Conservation (phyloP, 371 early-diverging fungal species). For the Apophysomyces ossiformis region DNA sequence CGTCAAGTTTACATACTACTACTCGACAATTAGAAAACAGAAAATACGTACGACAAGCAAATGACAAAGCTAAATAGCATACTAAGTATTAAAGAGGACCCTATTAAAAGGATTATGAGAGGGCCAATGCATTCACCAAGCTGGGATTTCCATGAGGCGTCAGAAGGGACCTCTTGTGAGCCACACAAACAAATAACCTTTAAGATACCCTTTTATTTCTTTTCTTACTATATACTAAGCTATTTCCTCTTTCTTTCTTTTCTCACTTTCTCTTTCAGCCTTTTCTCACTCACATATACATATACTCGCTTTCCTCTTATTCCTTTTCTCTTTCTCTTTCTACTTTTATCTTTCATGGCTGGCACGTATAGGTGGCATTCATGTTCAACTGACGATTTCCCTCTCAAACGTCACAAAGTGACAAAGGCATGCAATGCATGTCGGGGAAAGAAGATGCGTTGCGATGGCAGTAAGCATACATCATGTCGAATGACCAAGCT, state of each 20-base stretch:
- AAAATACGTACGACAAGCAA: no score
- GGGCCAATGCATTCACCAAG: background rate
- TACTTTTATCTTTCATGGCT: slow-evolving; percentile 9
- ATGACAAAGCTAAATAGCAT: no score
- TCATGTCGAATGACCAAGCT: background rate
- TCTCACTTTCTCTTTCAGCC: background rate
- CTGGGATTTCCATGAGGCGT: slow-evolving; percentile 6
- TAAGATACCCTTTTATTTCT: background rate
- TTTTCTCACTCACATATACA: background rate
- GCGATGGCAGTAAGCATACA: slow-evolving; percentile 32
- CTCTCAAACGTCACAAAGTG: slow-evolving; percentile 35
- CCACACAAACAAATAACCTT: slow-evolving; percentile 10
- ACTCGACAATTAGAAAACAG: no score
- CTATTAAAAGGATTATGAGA: background rate
- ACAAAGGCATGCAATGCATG: slow-evolving; percentile 30
- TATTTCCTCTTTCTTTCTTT: background rate
- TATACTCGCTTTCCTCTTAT: slow-evolving; percentile 7
- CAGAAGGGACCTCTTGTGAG: slow-evolving; percentile 11
- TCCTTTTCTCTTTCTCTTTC: slow-evolving; percentile 7
- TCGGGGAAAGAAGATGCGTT: slow-evolving; percentile 35
- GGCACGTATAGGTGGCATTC: slow-evolving; percentile 30
- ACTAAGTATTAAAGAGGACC: no score
- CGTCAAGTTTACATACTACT: background rate
- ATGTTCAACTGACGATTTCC: slow-evolving; percentile 34
- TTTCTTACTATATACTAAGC: background rate